A percentile compares a stretch with the other conserved stretches of the same genome.
Conservation (phyloP, 2,329 filamentous ascomycete genomes). For the Ophiostoma australiae region DNA sequence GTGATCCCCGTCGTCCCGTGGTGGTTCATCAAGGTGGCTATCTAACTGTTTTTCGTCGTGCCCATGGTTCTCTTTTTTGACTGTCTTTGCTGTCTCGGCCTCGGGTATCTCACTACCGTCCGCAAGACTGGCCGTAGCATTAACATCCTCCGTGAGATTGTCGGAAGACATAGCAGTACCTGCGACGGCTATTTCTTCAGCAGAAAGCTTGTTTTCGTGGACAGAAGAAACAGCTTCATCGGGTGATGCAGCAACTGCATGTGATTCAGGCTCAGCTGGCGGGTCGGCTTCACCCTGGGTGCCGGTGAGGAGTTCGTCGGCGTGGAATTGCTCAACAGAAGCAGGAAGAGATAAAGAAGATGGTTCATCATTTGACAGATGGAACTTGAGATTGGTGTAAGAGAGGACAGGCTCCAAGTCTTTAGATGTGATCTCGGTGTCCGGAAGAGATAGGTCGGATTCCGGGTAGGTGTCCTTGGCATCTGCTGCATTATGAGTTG, state of each 20-base stretch:
- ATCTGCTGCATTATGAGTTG: background rate
- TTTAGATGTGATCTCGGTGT: background rate
- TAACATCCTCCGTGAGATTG: background rate
- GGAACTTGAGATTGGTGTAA: background rate
- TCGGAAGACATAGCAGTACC: background rate
- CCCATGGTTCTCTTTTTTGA: background rate
- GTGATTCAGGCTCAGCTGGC: background rate
- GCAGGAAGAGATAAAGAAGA: background rate
- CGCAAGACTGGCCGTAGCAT: background rate
- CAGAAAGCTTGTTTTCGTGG: background rate
- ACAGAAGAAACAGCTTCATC: background rate
- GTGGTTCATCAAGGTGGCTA: slow-evolving; percentile 3
- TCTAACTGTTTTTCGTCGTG: background rate
- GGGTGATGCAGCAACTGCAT: too few relatives aligned
- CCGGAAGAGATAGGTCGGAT: background rate
- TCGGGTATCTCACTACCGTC: background rate
- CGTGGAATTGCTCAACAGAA: background rate
- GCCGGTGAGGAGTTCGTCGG: background rate
- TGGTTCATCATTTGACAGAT: background rate
- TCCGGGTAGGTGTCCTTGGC: background rate
- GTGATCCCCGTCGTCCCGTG: slow-evolving; percentile 12
- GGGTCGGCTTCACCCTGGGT: background rate
- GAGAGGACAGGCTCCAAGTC: background rate
- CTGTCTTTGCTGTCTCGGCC: background rate
- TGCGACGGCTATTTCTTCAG: background rate